A percentile compares a stretch with the other conserved stretches of the same genome.
These are phyloP conservation scores for Drechslerella coelobrocha DNA, from an alignment of 2,329 filamentous ascomycete species.

Conservation along the genomic window DNA sequence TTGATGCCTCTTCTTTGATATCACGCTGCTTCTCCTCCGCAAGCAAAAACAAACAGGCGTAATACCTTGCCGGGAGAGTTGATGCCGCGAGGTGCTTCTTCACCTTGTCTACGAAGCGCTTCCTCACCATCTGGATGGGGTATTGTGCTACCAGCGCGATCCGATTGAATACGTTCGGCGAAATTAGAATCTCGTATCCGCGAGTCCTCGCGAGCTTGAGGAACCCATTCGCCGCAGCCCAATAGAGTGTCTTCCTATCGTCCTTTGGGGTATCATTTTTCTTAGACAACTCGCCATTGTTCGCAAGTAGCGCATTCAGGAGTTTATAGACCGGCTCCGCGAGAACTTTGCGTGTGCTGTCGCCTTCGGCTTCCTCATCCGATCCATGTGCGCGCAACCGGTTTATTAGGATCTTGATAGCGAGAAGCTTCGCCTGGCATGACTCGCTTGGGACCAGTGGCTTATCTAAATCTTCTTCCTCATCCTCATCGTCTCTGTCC, in stretches of 20 bases:
- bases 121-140: constrained; percentile 73
- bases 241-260: constrained; percentile 84
- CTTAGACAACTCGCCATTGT: constrained; percentile 81
- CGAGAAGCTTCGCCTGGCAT: constrained; percentile 80
- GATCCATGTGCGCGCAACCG: constrained; percentile 69
- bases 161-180: constrained; percentile 76
- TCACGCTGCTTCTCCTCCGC: constrained; percentile 84
- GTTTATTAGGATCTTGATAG: constrained; percentile 85
- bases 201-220: constrained; percentile 83
- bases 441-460: constrained; percentile 57
- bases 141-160: constrained; percentile 85
- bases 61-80: constrained; percentile 77
- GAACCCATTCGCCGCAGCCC: constrained; percentile 75
- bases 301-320: constrained; percentile 75
- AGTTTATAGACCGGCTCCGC: constrained; percentile 77
- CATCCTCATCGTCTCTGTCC: constrained; percentile 65
- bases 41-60: constrained; percentile 85
- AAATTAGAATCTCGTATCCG: constrained; percentile 76
- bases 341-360: constrained; percentile 60
- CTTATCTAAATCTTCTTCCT: constrained; percentile 72
- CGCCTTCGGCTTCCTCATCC: constrained; percentile 57
- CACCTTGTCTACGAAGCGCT: constrained; percentile 79
- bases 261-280: constrained; percentile 74
- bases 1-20: constrained; percentile 77
- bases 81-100: constrained; percentile 86